These are phyloP conservation scores for Geotrichum carabidarum DNA, from an alignment of 1,139 yeast species.

Conservation along the genomic window DNA sequence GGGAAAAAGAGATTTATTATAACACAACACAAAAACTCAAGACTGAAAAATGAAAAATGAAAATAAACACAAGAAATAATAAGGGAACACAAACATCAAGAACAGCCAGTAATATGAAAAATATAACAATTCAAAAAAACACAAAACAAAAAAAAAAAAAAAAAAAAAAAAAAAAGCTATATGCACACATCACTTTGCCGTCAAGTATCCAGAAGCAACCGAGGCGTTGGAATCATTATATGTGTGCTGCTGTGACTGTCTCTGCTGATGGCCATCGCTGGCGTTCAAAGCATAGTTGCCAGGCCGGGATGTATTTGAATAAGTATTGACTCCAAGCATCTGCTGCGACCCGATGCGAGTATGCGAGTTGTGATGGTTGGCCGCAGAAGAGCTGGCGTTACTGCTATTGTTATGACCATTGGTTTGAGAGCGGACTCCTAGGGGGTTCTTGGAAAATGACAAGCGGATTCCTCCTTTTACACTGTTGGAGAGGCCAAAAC, in stretches of 20 bases:
- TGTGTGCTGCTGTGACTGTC: constrained; percentile 9
- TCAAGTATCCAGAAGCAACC: constrained; percentile 3
- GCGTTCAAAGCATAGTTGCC: background rate
- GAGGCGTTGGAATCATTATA: background rate
- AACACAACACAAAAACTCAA: background rate
- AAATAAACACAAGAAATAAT: background rate
- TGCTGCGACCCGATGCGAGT: constrained; percentile 19
- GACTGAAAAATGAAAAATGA: constrained; percentile 1
- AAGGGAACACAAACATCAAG: background rate
- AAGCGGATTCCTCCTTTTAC: constrained; percentile 89
- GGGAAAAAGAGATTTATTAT: too few species aligned
- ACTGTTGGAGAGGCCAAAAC: constrained; percentile 64
- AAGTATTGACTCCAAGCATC: constrained; percentile 12
- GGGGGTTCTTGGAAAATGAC: constrained; percentile 90
- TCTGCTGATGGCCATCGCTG: constrained; percentile 6
- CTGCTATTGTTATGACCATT: constrained; percentile 18
- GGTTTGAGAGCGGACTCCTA: constrained; percentile 70
- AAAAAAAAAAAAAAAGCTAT: background rate
- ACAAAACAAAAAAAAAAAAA: background rate
- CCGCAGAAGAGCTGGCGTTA: constrained; percentile 13
- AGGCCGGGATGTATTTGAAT: constrained; percentile 8
- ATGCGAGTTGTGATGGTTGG: constrained; percentile 15
- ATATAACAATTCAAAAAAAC: background rate
- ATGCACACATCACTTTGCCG: background rate
- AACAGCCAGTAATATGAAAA: background rate